These are phyloP conservation scores for Colletotrichum zoysiae DNA, from an alignment of 2,329 filamentous ascomycete genomes.

Conservation along the genomic window DNA sequence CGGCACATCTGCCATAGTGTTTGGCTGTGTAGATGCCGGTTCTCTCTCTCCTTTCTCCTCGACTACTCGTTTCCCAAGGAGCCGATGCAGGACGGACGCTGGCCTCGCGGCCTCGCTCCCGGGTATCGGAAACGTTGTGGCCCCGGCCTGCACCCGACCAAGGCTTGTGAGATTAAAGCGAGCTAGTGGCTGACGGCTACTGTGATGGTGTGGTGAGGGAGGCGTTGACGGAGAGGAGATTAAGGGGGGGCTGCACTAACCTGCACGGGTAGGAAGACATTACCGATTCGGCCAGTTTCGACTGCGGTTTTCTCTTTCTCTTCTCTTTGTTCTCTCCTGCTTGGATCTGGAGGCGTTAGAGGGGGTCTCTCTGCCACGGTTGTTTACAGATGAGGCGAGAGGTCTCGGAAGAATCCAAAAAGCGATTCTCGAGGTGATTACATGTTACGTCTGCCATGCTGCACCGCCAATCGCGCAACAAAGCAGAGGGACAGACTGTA, in stretches of 20 bases:
- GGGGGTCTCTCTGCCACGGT: neutral
- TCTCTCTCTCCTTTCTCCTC: neutral
- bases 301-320: neutral
- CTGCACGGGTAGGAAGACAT: neutral
- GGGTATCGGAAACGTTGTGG: neutral
- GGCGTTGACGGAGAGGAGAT: constrained; percentile 22
- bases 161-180: constrained; percentile 2
- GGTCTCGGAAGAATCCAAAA: neutral
- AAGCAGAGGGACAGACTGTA: neutral
- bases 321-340: neutral
- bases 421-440: neutral
- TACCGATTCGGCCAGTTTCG: neutral
- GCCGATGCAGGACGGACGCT: neutral
- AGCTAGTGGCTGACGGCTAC: constrained; percentile 18
- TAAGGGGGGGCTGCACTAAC: constrained; percentile 9
- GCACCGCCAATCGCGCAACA: neutral
- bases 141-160: constrained; percentile 1
- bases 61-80: neutral
- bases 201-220: constrained; percentile 1
- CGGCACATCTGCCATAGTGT: neutral
- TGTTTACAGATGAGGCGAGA: neutral
- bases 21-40: neutral
- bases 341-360: no score
- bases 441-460: neutral
- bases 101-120: neutral